Base-by-base conservation (phyloP, 2,329 filamentous ascomycete species). In the Seiridium unicorne region DNA sequence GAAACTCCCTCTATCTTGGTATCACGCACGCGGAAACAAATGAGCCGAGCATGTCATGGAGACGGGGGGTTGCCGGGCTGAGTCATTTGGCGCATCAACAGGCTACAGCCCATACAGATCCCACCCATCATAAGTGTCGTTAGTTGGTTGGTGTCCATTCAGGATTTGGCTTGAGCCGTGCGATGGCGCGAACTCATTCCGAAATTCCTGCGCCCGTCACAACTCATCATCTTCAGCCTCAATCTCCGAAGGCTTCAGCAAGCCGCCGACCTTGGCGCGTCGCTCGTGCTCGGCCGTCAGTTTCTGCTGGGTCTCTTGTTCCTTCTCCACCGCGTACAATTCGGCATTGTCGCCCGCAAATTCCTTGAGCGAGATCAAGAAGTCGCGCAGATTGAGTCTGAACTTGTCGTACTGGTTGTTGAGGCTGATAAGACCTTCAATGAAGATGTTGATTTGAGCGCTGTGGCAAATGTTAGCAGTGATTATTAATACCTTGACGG, bases 161-260 rank as follows among this genome's bases (percentile, higher is more conserved):
- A 40, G 38, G 62, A 65, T 61, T 60, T 63, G 66, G 60, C 70
- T 68, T 60, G 69, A 69, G 61, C 66, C 66, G 64, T 72, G 71
- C 58, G 65, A 71, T 61, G 81, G 81, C 61, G 79, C 77, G 72
- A 81, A 84, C 74, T 91, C 88, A 58, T 78, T 82, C 67, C 88
- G 80, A 51, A 91, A 76, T 74, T 92, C 89, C 74, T 87, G 75
- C 49, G 86, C 79, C 64, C 93, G 91, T 97, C 93, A 97, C 77
- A 93, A 83, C 77, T 93, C 90, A 70, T 94, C 91, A 68, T 94
- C 91, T 66, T 93, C 86, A 74, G 90, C 88, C 56, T 93, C 94
- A 72, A 99, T 86, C 75, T 99, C 95, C n/a, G 93, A 95, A 55
- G 95, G 96, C 82, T 99, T 98, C 71, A 99, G 82, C 63, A 99